Evolutionary conservation across 192 early-diverging fungal species (phyloP), one percentile per base, ranked within the genome.

Genomic region (Rhizophagus clarus): DNA sequence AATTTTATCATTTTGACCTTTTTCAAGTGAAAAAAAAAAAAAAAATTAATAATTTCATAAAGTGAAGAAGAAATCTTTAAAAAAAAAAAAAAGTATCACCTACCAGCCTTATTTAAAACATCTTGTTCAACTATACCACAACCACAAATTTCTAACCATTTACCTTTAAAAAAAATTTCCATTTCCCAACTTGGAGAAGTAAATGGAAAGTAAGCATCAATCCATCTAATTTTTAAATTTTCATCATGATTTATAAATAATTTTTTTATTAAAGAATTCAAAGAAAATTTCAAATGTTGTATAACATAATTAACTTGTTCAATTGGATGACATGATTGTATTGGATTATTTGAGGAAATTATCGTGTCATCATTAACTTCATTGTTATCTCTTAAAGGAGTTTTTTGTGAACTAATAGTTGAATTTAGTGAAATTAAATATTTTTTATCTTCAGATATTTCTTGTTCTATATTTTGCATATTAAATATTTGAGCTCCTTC

Each of bases 111-210:
- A 79, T 94, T 86, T 76, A 99, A 73, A 63, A 99, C 93, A 45
- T 85, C 78, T 84, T 99, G 98, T 70, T 92, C 87, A 79, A 97
- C 94, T 31, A 99, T 91, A 42, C 98, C 98, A 86, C 95, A 97
- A 9, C 98, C 98, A 32, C 92, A 88, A 20, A 99, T 89, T 81
- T 98, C 96, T 4, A 98, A 89, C 97, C 98, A 99, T 60, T 96
- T 91, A 70, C 95, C 97, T 62, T 93, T 90, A 88, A 95, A 97
- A 69, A 92, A 82, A 45, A 99, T 94, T 82, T 99, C 98, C 87
- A 99, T 94, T 83, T 99, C 98, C 93, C 94, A 99, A 84, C 93
- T 95, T 2, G 98, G 98, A 62, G 90, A 92, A 28, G 98, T 99
- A 85, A 98, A 98, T 2, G 98, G 98, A 83, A 99, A 99, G 67